Conservation (phyloP, 192 early-diverging fungal species). For the Rhizoclosmatium globosum region DNA sequence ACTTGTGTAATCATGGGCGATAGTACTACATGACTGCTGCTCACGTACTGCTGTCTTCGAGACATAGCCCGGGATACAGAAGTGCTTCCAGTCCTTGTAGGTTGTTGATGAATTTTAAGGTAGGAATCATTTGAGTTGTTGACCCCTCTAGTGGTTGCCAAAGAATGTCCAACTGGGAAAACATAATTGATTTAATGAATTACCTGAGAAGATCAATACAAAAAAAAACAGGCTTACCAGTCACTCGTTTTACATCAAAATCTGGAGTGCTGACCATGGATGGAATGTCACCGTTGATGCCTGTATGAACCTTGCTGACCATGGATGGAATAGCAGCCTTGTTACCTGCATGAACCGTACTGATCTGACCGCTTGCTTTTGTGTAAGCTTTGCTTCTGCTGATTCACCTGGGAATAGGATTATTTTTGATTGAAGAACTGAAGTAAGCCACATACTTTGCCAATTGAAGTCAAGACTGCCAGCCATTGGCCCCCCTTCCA, state of each 20-base stretch:
- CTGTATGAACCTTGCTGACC: too few relatives aligned
- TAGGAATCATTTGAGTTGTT: slow-evolving; percentile 28
- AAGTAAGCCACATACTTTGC: too few relatives aligned
- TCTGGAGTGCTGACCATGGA: too few relatives aligned
- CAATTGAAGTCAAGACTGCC: too few relatives aligned
- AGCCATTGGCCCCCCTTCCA: too few relatives aligned
- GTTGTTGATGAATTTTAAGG: background rate
- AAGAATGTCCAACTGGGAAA: background rate
- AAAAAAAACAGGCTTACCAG: background rate
- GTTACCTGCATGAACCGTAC: too few relatives aligned
- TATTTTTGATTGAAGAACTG: too few relatives aligned
- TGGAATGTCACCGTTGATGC: too few relatives aligned
- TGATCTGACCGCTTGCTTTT: too few relatives aligned
- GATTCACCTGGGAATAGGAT: background rate
- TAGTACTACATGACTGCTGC: background rate
- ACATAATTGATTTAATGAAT: background rate
- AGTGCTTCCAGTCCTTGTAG: background rate
- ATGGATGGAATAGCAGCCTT: too few relatives aligned
- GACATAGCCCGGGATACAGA: slow-evolving; percentile 18
- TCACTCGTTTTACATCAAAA: too few relatives aligned
- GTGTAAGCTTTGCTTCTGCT: background rate
- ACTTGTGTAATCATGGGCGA: slow-evolving; percentile 36
- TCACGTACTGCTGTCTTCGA: slow-evolving; percentile 20
- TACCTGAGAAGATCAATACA: background rate
- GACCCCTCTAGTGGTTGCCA: background rate